Conservation (phyloP, 108 stramenopile genomes). For the Skeletonema menzelii region DNA sequence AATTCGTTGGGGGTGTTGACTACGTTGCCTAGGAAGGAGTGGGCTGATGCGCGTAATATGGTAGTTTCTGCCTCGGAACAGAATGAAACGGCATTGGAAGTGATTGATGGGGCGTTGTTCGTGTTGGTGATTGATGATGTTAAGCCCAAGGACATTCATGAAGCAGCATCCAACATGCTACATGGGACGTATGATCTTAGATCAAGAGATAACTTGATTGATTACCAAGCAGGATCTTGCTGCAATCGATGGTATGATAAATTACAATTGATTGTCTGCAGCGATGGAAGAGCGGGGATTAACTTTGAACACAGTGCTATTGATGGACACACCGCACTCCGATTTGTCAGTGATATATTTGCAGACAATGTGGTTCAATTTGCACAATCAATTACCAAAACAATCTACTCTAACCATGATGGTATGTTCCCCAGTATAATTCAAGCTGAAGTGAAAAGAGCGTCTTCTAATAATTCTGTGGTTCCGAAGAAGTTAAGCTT, state of each 20-base stretch:
- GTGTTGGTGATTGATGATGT: slow-evolving; percentile 83
- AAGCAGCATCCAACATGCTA: slow-evolving; percentile 83
- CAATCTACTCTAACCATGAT: slow-evolving; percentile 59
- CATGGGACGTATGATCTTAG: slow-evolving; percentile 77
- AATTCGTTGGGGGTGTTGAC: slow-evolving; percentile 80
- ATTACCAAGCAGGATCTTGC: slow-evolving; percentile 67
- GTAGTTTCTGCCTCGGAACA: slow-evolving; percentile 43
- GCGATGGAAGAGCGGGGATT: slow-evolving; percentile 49
- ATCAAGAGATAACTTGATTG: slow-evolving; percentile 37
- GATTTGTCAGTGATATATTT: slow-evolving; percentile 85
- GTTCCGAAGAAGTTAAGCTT: slow-evolving; percentile 77
- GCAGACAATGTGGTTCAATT: slow-evolving; percentile 84
- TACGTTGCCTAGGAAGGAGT: slow-evolving; percentile 69
- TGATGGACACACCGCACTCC: slow-evolving; percentile 86
- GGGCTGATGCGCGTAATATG: slow-evolving; percentile 68
- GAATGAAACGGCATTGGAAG: slow-evolving; percentile 61
- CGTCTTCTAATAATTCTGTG: slow-evolving; percentile 44
- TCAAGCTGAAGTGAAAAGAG: slow-evolving; percentile 66
- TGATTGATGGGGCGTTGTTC: slow-evolving; percentile 85
- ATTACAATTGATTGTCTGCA: slow-evolving; percentile 65
- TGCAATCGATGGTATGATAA: slow-evolving; percentile 93
- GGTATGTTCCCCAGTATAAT: slow-evolving; percentile 57
- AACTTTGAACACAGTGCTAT: slow-evolving; percentile 85
- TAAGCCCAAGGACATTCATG: slow-evolving; percentile 65
- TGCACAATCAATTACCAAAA: slow-evolving; percentile 84